Evolutionary conservation across 2,329 filamentous ascomycete species (phyloP), one percentile per base, ranked within the genome.

Genomic region (Aspergillus novofumigatus): DNA sequence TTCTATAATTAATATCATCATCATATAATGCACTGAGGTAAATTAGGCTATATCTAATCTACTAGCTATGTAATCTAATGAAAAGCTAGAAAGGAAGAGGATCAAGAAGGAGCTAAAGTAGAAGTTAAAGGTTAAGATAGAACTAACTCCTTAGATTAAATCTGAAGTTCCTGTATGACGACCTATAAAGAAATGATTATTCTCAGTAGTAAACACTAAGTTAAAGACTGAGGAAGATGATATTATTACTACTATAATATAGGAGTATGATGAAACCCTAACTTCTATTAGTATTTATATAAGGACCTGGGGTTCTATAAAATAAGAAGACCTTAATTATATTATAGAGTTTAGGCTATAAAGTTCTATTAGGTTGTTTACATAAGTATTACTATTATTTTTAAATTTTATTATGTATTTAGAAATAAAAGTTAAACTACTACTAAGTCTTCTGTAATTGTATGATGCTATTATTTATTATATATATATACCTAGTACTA

Each of bases 51-150:
- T 11, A n/a, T 41, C 35, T 14, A 6, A 41, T 2, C 9, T 1
- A 41, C 35, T 41, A 41, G 1, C 10, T 41, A 41, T 6, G n/a
- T 6, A 41, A n/a, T 3, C 35, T 49, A 45, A 57, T 52, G 48
- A 57, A 32, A 42, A 52, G 52, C 57, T 53, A 54, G 56, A 61
- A 56, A 61, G 56, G 57, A 55, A 56, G 55, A 35, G 29, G 44
- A 58, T 60, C 61, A 53, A 57, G 52, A 59, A 53, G 49, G 49
- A 54, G 55, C 55, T 54, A 56, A 41, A 50, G 42, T 6, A 41
- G 11, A 41, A 1, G 5, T 41, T 3, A 14, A 41, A 41, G 17
- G 5, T 41, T n/a, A 41, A 41, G 35, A n/a, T 3, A n/a, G 5
- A n/a, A n/a, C 5, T 6, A 41, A 41, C 11, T 41, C 35, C 35